phyloP scores from a whole-genome alignment of 1,139 yeast species.

The Yamadazyma mexicana region DNA sequence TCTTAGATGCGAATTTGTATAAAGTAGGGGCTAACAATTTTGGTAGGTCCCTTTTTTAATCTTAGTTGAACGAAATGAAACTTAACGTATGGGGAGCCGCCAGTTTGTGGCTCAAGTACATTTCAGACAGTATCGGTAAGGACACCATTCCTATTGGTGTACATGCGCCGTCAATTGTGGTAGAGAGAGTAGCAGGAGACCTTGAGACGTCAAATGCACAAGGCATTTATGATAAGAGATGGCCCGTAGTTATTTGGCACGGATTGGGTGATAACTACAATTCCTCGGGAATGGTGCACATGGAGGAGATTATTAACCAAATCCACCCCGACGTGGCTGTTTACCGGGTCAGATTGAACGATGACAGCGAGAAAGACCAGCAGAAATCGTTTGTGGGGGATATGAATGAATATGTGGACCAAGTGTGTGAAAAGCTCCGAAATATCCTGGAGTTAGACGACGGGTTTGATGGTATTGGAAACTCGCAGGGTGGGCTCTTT shows the following conservation, averaged over 20 bases:
- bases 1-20: neutral
- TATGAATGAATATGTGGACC: constrained; percentile 39
- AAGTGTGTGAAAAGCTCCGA: constrained; percentile 43
- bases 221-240: constrained; percentile 7
- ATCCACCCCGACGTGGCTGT: constrained; percentile 53
- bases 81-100: too few relatives aligned
- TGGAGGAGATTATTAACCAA: constrained; percentile 40
- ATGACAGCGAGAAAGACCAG: constrained; percentile 53
- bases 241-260: constrained; percentile 79
- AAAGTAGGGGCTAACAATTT: too few relatives aligned
- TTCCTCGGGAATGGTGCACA: constrained; percentile 57
- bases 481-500: constrained; percentile 81
- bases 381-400: constrained; percentile 60
- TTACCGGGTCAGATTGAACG: constrained; percentile 53
- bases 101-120: too few relatives aligned
- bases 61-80: neutral
- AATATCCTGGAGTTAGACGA: constrained; percentile 38
- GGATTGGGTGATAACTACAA: constrained; percentile 80
- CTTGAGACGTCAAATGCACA: neutral
- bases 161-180: too few relatives aligned
- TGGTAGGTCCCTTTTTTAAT: neutral
- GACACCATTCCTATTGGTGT: too few relatives aligned
- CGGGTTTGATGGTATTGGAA: constrained; percentile 78
- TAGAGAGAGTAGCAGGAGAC: neutral
- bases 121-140: too few relatives aligned